Conservation (phyloP, 176 grass and related monocot genomes). For the Avena sativa region DNA sequence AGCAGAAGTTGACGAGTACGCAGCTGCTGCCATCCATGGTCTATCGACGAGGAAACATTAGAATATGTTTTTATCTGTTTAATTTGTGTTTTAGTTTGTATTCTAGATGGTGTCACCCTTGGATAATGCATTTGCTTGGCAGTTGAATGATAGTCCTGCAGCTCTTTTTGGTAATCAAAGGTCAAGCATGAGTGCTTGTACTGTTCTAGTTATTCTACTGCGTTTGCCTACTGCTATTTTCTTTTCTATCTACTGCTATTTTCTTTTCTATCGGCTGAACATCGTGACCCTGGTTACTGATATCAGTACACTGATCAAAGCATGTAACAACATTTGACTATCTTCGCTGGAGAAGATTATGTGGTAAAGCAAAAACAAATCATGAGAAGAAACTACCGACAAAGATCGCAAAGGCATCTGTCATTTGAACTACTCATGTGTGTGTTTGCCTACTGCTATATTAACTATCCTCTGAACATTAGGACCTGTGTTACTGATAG, state of each 20-base stretch:
- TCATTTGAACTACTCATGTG: too few relatives aligned
- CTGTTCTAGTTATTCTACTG: not conserved
- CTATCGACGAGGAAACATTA: conserved; percentile 44
- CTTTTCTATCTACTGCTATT: not conserved
- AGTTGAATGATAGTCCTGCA: not conserved
- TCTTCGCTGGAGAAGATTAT: not conserved
- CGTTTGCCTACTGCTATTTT: not conserved
- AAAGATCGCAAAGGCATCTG: too few relatives aligned
- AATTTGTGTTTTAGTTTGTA: not conserved
- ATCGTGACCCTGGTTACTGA: not conserved
- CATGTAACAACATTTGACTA: not conserved
- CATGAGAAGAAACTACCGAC: too few relatives aligned
- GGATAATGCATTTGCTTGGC: not conserved
- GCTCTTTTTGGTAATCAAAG: not conserved
- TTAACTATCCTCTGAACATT: not conserved
- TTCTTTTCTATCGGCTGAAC: not conserved
- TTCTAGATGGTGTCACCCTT: not conserved
- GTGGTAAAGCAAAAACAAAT: not conserved
- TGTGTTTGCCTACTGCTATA: too few relatives aligned
- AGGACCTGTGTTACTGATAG: too few relatives aligned
- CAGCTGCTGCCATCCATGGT: conserved; percentile 46
- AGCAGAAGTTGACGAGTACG: conserved; percentile 67
- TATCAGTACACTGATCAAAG: not conserved
- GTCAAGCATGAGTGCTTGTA: not conserved
- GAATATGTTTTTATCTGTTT: not conserved